Conservation (phyloP, 331 rosid genomes). For the Dryas integrifolia region DNA sequence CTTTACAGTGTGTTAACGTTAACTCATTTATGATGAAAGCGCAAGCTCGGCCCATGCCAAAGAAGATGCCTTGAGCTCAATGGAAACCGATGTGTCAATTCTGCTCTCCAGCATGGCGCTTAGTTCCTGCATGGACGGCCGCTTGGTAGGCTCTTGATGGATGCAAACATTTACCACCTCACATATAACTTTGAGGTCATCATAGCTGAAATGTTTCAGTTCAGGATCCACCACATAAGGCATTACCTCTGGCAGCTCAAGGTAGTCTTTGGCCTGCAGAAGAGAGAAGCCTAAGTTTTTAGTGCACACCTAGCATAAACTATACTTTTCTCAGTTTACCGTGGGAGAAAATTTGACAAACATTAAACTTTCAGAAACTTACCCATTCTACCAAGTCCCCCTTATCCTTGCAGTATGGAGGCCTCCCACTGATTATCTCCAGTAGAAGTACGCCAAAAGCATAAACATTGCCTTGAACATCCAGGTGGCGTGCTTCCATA, state of each 20-base stretch:
- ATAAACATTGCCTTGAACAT: slow-evolving; percentile 64
- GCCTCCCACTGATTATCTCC: slow-evolving; percentile 87
- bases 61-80: slow-evolving; percentile 76
- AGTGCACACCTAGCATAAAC: not conserved
- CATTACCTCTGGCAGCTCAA: slow-evolving; percentile 80
- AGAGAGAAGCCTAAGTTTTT: slow-evolving; percentile 10
- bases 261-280: slow-evolving; percentile 81
- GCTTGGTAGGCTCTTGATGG: slow-evolving; percentile 49
- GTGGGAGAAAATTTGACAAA: not conserved
- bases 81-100: slow-evolving; percentile 68
- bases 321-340: not conserved
- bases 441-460: slow-evolving; percentile 84
- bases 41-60: slow-evolving; percentile 99
- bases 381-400: slow-evolving; percentile 97
- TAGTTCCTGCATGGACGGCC: slow-evolving; percentile 67
- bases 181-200: slow-evolving; percentile 76
- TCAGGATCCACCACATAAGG: slow-evolving; percentile 76
- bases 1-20: slow-evolving; percentile 53
- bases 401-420: slow-evolving; percentile 71
- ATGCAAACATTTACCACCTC: slow-evolving; percentile 76
- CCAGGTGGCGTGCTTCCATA: slow-evolving; percentile 78
- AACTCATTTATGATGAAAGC: slow-evolving; percentile 55
- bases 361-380: slow-evolving; percentile 33
- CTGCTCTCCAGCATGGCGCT: slow-evolving; percentile 66
- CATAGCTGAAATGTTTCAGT: slow-evolving; percentile 62